Evolutionary conservation across 2,329 filamentous ascomycete genomes (phyloP).

Genomic region (Diaporthe batatas): DNA sequence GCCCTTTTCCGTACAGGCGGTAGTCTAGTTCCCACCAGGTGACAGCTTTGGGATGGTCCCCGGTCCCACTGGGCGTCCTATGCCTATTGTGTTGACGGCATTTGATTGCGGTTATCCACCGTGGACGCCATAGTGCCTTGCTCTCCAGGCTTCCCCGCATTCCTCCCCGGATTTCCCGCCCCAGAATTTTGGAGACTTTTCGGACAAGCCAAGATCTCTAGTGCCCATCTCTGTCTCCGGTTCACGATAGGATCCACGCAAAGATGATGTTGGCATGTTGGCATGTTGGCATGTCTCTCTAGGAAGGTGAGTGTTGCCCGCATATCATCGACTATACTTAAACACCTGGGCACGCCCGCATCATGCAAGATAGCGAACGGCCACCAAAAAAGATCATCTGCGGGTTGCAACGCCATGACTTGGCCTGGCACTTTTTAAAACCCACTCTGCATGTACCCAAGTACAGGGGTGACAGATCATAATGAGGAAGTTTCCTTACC

Average conservation of each 20-base stretch:
- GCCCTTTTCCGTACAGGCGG: not conserved
- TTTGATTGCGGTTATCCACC: slow-evolving; percentile 32
- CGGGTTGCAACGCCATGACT: slow-evolving; percentile 8
- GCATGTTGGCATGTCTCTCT: slow-evolving; percentile 10
- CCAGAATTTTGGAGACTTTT: slow-evolving; percentile 15
- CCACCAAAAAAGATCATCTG: not conserved
- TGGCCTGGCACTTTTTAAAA: not conserved
- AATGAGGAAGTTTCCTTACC: slow-evolving; percentile 15
- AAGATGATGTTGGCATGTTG: slow-evolving; percentile 12
- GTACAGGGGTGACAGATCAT: not conserved
- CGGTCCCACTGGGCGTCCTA: slow-evolving; percentile 12
- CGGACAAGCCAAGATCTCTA: slow-evolving; percentile 23
- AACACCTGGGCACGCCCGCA: not conserved
- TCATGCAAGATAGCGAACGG: slow-evolving; percentile 20
- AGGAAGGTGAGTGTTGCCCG: slow-evolving; percentile 12
- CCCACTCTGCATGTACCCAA: not conserved
- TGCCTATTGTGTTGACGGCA: slow-evolving; percentile 25
- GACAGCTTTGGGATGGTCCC: slow-evolving; percentile 16
- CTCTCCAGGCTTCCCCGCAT: slow-evolving; percentile 26
- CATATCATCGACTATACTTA: not conserved
- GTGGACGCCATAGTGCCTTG: slow-evolving; percentile 7
- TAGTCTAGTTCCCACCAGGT: slow-evolving; percentile 15
- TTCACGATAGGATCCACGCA: slow-evolving; percentile 10
- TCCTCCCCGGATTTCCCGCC: slow-evolving; percentile 30
- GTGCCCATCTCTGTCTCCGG: slow-evolving; percentile 15